phyloP scores from a whole-genome alignment of 2,329 filamentous ascomycete species.

The Xylariaceae sp. region DNA sequence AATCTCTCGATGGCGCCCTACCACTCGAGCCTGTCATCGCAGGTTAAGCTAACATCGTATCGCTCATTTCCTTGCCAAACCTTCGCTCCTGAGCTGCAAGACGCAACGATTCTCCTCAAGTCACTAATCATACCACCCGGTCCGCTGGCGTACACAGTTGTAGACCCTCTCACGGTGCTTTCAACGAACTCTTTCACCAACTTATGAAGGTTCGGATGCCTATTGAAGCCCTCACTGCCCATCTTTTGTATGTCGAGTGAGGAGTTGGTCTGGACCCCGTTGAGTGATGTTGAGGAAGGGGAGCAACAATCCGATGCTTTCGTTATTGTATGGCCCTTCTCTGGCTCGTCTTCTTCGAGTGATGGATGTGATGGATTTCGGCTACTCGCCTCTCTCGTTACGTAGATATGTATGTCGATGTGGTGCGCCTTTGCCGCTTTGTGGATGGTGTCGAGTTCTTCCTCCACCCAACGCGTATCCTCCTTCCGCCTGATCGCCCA shows the following conservation, averaged over 20 bases:
- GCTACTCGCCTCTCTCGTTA: constrained; percentile 54
- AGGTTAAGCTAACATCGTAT: constrained; percentile 58
- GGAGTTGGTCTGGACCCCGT: constrained; percentile 32
- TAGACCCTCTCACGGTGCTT: constrained; percentile 50
- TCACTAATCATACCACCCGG: constrained; percentile 63
- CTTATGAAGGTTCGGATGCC: constrained; percentile 49
- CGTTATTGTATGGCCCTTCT: constrained; percentile 25
- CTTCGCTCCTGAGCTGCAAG: constrained; percentile 52
- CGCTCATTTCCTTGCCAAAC: constrained; percentile 62
- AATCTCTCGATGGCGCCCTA: constrained; percentile 24
- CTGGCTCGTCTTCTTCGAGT: constrained; percentile 30
- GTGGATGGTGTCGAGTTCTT: constrained; percentile 56
- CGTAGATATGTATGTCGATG: constrained; percentile 59
- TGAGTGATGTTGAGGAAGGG: constrained; percentile 23
- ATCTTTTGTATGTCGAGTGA: constrained; percentile 36
- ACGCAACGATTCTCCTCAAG: constrained; percentile 56
- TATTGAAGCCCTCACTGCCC: constrained; percentile 33
- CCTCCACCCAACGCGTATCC: constrained; percentile 61
- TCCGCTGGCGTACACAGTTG: constrained; percentile 62
- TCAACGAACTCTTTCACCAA: constrained; percentile 54
- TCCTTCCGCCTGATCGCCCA: constrained; percentile 62
- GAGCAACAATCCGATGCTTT: constrained; percentile 32
- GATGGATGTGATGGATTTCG: constrained; percentile 36
- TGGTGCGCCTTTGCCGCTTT: constrained; percentile 42
- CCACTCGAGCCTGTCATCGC: constrained; percentile 63